A percentile compares a stretch with the other conserved stretches of the same genome.
Conservation (phyloP, 768 basidiomycete genomes). For the Strobilomyces dryophilus region DNA sequence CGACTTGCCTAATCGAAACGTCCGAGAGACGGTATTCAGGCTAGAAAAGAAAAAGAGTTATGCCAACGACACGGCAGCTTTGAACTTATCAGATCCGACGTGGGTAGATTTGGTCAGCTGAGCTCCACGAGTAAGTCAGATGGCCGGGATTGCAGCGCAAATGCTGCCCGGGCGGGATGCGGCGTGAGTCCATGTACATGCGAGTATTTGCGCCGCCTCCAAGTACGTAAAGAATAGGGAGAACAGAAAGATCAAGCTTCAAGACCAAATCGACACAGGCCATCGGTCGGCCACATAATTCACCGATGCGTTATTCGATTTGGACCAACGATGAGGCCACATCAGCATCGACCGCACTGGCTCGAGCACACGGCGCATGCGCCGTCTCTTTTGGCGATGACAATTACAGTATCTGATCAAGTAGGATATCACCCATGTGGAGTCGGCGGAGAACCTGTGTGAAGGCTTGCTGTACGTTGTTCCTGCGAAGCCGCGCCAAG, state of each 20-base stretch:
- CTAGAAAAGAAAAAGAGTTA: background rate
- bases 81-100: slow-evolving; percentile 9
- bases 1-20: background rate
- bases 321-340: background rate
- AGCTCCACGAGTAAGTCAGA: background rate
- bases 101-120: slow-evolving; percentile 7
- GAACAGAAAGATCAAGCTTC: background rate
- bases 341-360: background rate
- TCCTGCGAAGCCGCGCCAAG: no score
- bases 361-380: background rate
- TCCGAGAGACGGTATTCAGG: slow-evolving; percentile 5
- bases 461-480: background rate
- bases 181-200: no score
- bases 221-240: background rate
- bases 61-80: background rate
- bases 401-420: background rate
- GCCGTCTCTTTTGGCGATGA: background rate
- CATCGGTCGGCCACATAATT: background rate
- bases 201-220: background rate
- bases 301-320: background rate
- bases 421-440: background rate
- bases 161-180: background rate
- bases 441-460: background rate
- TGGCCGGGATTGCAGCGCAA: background rate
- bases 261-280: slow-evolving; percentile 3